Evolutionary conservation across 352 stramenopile genomes (phyloP).

Genomic region (Phytophthora fragariaefolia): DNA sequence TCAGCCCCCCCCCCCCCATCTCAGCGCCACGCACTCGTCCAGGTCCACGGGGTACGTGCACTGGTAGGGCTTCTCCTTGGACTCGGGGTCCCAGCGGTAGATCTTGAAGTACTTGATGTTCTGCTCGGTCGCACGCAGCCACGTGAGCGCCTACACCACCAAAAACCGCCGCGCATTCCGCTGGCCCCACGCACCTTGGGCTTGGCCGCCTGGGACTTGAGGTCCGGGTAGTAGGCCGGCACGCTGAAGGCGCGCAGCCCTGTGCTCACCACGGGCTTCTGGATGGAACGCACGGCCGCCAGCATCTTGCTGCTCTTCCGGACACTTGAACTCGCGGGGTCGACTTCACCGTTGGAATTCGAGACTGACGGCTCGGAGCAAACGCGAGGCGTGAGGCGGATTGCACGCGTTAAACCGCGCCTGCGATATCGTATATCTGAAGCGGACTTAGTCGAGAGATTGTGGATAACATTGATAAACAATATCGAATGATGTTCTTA

Average conservation of each 20-base stretch:
- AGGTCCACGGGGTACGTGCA: constrained; percentile 98
- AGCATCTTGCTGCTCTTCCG: constrained; percentile 41
- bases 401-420: constrained; percentile 22
- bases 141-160: constrained; percentile 9
- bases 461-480: background rate
- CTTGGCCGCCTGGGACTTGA: constrained; percentile 78
- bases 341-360: constrained; percentile 38
- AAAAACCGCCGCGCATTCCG: constrained; percentile 6
- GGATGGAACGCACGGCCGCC: constrained; percentile 31
- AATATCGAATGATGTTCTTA: background rate
- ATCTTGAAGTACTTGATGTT: constrained; percentile 99
- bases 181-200: constrained; percentile 63
- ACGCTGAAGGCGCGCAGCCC: constrained; percentile 68
- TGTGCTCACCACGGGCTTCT: constrained; percentile 45
- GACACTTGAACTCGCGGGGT: constrained; percentile 13
- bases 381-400: constrained; percentile 24
- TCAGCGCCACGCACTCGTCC: constrained; percentile 88
- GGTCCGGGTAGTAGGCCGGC: constrained; percentile 56
- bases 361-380: constrained; percentile 42
- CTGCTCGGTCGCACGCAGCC: constrained; percentile 42
- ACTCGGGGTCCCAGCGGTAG: constrained; percentile 98
- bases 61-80: constrained; percentile 94
- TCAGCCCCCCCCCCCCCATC: background rate
- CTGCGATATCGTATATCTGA: constrained; percentile 17
- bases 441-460: constrained; percentile 26